Percentiles rank a stretch among this genome's conserved stretches.
Evolutionary conservation across 192 early-diverging fungal species (phyloP).

Genomic region (Backusella psychrophila): DNA sequence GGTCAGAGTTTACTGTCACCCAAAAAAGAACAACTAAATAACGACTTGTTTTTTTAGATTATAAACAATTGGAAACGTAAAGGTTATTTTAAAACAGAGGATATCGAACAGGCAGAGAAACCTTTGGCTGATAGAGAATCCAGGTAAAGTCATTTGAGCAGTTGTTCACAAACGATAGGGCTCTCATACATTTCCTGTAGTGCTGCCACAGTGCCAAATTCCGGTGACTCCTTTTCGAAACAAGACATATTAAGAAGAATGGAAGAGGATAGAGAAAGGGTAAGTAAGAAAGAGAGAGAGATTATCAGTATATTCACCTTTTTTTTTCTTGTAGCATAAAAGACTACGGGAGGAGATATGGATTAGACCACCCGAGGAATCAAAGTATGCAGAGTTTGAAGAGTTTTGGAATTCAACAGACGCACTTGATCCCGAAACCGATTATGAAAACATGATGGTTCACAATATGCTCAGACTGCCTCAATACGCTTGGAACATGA

Average conservation of each 20-base stretch:
- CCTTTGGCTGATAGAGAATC: constrained; percentile 37
- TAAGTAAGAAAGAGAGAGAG: constrained; percentile 13
- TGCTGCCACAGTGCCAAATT: constrained; percentile 1
- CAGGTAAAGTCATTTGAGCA: constrained; percentile 30
- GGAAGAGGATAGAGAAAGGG: constrained; percentile 58
- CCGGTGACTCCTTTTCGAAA: constrained; percentile 33
- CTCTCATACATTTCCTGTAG: neutral
- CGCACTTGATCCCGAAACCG: constrained; percentile 41
- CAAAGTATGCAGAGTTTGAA: constrained; percentile 41
- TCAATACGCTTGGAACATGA: constrained; percentile 27
- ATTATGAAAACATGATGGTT: constrained; percentile 38
- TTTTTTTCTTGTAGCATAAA: constrained; percentile 42
- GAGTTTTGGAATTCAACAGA: constrained; percentile 47
- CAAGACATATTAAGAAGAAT: constrained; percentile 54
- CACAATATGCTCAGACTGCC: constrained; percentile 23
- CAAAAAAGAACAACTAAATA: neutral
- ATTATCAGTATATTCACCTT: neutral
- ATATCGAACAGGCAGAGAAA: constrained; percentile 39
- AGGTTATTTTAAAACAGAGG: constrained; percentile 23
- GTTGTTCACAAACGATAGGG: neutral
- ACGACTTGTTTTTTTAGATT: neutral
- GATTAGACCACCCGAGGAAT: constrained; percentile 46
- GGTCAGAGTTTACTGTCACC: constrained; percentile 19
- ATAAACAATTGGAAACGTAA: constrained; percentile 37
- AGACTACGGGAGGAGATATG: constrained; percentile 55